Base-by-base conservation (phyloP, 805 yeast genomes). In the Yarrowia deformans region DNA sequence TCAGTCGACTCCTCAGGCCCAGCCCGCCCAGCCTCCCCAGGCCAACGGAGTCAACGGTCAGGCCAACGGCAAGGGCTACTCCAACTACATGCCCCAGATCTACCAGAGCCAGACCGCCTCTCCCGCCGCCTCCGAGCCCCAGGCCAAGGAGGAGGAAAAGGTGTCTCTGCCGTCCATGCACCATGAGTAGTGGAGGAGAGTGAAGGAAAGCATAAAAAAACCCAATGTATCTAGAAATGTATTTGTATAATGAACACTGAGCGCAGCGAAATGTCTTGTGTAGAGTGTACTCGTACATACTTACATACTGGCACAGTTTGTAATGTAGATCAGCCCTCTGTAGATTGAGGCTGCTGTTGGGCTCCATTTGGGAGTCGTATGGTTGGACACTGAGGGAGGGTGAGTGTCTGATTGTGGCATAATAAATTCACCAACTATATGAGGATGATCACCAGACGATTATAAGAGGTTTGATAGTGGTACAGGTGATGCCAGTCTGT, bases 71-170 rank as follows among this genome's bases (percentile, higher is more conserved):
- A 60, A 61, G 64, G 58, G 69, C 39, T 73, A 72, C 48, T 71
- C 67, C 40, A 69, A 68, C 39, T 52, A 68, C 60, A 72, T 74
- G 40, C 74, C 74, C 8, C 68, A 71, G 61, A 71, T 73, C 49
- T 60, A 70, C 39, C 63, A 72, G 69, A 73, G 72, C 19, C 73
- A 71, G 64, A 72, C 75, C 16, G 74, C 74, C 12, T 61, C 72
- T 6, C 67, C 70, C 14, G 67, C 70, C 48, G 55, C 45, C 67
- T 67, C 46, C 42, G 71, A 69, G 40, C 69, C 56, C 52, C 67
- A 70, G 37, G 54, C 56, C 45, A 70, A 69, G 69, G 63, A 70
- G 55, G 61, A 69, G 67, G 68, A 64, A 19, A 46, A 49, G 55
- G 56, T 48, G 23, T 37, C 56, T 40, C 56, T 63, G 10, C 68